Evolutionary conservation across 768 basidiomycete genomes (phyloP), one percentile per base, ranked within the genome.

Genomic region (Podaxis sp.): DNA sequence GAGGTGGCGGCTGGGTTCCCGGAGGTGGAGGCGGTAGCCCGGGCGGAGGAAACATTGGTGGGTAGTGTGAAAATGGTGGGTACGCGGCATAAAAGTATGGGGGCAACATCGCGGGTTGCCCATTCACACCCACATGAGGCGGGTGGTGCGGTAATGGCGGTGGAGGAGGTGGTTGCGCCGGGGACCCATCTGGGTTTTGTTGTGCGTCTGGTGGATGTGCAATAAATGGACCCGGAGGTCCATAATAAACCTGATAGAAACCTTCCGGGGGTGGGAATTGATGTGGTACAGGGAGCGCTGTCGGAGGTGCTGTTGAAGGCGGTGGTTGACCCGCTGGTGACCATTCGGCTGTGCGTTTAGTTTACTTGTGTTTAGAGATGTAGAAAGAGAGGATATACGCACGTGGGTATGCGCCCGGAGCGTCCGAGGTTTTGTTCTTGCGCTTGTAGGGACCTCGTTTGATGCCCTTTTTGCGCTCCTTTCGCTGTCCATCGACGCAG

Each of bases 401-500:
- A 71, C 71, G 69, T 53, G 58, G 54, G 60, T 62, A 73, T 40
- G 51, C 12, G 10, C 26, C 50, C 12, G 56, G 33, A 22, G 63
- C 61, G 2, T 71, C 73, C 11, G 65, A 66, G 26, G 57, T 48
- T 62, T 82, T 82, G 63, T 75, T 75, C 69, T 83, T 83, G 63
- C 83, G 80, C 78, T 91, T 92, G 82, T 94, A 94, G 64, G 92
- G 93, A 2, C 92, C 92, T 65, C 92, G 82, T 76, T 94, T 94
- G 73, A 93, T 83, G 59, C 92, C 92, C 74, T 91, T 93, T 77
- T 93, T 94, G 65, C 95, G 83, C 75, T 96, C 95, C 77, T 96
- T 97, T 71, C 95, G 84, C 70, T 92, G 90, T 33, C 94, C 95
- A 73, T 97, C 95, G 60, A 90, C 78, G 74, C 95, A 97, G 59